Base-by-base conservation (phyloP, 805 yeast species). In the Scheffersomyces spartinae region DNA sequence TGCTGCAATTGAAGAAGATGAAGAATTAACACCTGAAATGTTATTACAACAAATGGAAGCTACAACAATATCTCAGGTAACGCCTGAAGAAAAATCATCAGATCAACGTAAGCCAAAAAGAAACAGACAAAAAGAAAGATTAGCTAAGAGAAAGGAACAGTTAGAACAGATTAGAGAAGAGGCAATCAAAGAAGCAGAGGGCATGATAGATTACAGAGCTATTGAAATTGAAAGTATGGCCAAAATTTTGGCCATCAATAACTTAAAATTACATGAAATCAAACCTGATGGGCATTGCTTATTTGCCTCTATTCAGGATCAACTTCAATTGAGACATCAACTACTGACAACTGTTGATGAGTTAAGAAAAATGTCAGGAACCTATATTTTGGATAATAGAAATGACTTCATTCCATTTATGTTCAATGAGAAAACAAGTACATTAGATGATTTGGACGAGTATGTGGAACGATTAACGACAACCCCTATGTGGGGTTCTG, bases 401-500 rank as follows among this genome's bases (percentile, higher is more conserved):
- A 77, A 81, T 36, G 77, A 78, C 20, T 91, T 74, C 44, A 53
- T 69, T 4, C 95, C 96, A 9, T 88, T 79, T 41, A 51, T 88
- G 36, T 76, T 84, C 42, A 94, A 83, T 45, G 95, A 84, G 37
- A 59, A 55, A 9, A 78, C 86, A 1, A 63, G 75, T 60, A 56
- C 68, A 6, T 38, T 82, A 32, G 63, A 65, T 25, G 79, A 80
- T 35, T 51, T 86, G 15, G 75, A 68, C 19, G 70, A 69, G 13
- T 91, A 91, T 47, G 67, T 82, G 3, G 49, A 58, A 3, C 77
- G 74, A 34, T 62, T 88, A 30, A 79, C 68, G 31, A 59, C 49
- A n/a, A 83, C 95, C 0, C 74, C 94, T 0, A 70, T 81, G 61
- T 88, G 98, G 98, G 98, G 98, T 14, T 91, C 95, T 6, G 96